A percentile compares a stretch with the other conserved stretches of the same genome.
These are phyloP conservation scores for Zopfochytrium polystomum DNA, from an alignment of 371 early-diverging fungal species.

Conservation along the genomic window DNA sequence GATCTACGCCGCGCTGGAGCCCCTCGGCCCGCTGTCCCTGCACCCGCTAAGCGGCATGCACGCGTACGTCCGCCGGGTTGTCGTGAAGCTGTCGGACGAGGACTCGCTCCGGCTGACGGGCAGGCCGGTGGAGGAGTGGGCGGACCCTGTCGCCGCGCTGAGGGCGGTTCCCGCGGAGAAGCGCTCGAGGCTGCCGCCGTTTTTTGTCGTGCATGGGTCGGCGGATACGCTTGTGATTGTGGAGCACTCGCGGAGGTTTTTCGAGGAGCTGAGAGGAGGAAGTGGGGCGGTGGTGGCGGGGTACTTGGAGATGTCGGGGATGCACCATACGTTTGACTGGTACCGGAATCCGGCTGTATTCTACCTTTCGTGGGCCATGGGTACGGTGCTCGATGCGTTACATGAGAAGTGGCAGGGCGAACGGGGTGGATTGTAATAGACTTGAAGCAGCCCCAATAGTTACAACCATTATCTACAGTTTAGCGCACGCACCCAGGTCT, in stretches of 20 bases:
- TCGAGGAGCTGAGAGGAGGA: slow-evolving; percentile 17
- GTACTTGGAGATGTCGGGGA: slow-evolving; percentile 23
- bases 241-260: slow-evolving; percentile 13
- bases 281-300: slow-evolving; percentile 11
- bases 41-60: too few species aligned
- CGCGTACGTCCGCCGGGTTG: slow-evolving; percentile 1
- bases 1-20: slow-evolving; percentile 16
- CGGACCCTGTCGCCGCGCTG: slow-evolving; percentile 19
- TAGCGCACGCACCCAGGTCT: too few species aligned
- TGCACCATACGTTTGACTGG: slow-evolving; percentile 24
- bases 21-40: not conserved
- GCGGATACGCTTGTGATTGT: slow-evolving; percentile 17
- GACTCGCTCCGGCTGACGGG: slow-evolving; percentile 5
- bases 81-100: slow-evolving; percentile 11
- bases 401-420: slow-evolving; percentile 8
- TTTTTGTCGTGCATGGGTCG: slow-evolving; percentile 18
- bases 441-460: too few species aligned
- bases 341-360: slow-evolving; percentile 12
- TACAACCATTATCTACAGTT: too few species aligned
- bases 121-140: slow-evolving; percentile 20
- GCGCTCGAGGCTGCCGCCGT: slow-evolving; percentile 11
- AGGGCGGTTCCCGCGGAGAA: not conserved
- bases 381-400: slow-evolving; percentile 6
- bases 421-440: too few species aligned
- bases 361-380: slow-evolving; percentile 20